These are phyloP conservation scores for Trypanosoma theileri DNA, from an alignment of 208 protist species.

Conservation along the genomic window DNA sequence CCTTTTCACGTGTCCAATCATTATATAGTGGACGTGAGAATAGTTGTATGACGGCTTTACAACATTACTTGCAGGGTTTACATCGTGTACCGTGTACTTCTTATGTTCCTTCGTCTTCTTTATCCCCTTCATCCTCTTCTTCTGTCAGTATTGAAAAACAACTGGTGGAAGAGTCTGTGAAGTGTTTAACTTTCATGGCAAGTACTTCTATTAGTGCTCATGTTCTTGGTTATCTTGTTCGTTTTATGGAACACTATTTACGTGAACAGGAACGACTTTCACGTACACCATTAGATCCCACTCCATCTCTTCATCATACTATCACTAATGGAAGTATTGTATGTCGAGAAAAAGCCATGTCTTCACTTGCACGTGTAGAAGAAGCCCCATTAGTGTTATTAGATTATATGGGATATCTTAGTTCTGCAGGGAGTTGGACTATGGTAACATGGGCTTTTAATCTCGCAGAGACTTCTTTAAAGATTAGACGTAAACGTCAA, in stretches of 20 bases:
- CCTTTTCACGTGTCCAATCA: conserved; percentile 18
- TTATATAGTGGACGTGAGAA: conserved; percentile 18
- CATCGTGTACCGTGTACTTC: conserved; percentile 2
- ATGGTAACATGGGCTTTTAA: conserved; percentile 68
- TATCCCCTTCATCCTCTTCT: conserved; percentile 2
- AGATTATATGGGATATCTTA: conserved; percentile 70
- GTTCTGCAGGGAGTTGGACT: conserved; percentile 50
- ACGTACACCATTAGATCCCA: conserved; percentile 30
- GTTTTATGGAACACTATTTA: conserved; percentile 71
- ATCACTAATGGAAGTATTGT: too few species aligned
- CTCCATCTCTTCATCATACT: conserved; percentile 3
- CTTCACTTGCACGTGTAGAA: conserved; percentile 33
- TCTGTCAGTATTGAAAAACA: conserved; percentile 1
- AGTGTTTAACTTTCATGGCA: conserved; percentile 27
- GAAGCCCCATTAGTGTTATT: conserved; percentile 55
- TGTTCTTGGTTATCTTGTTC: conserved; percentile 50
- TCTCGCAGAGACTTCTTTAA: conserved; percentile 59
- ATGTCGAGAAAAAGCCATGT: conserved; percentile 20
- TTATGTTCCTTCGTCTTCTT: too few species aligned
- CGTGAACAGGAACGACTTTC: conserved; percentile 48
- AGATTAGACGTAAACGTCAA: conserved; percentile 44
- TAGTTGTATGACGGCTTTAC: conserved; percentile 17
- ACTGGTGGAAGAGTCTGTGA: conserved; percentile 23
- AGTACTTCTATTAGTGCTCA: conserved; percentile 25
- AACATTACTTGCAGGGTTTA: conserved; percentile 22